These are phyloP conservation scores for Dryadomyces quercus-mongolicae DNA, from an alignment of 2,329 filamentous ascomycete species.

Conservation along the genomic window DNA sequence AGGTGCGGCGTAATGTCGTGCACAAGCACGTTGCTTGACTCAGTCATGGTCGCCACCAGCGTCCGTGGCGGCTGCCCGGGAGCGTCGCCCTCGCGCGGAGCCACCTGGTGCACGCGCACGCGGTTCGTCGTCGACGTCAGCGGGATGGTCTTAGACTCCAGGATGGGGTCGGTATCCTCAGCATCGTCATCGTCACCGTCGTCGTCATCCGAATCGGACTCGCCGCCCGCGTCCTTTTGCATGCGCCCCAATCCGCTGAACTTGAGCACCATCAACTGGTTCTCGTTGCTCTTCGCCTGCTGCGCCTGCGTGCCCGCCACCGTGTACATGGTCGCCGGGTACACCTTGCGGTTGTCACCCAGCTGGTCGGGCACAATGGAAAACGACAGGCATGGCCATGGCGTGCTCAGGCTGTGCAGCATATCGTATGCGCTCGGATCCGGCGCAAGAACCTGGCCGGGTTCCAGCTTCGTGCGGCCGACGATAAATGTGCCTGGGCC, in stretches of 20 bases:
- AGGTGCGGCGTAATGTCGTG: conserved; percentile 91
- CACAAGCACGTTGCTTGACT: conserved; percentile 78
- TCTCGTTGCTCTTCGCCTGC: conserved; percentile 61
- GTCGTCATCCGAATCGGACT: conserved; percentile 55
- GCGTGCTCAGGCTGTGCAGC: conserved; percentile 86
- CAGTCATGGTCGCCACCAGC: conserved; percentile 82
- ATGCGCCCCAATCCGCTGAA: conserved; percentile 84
- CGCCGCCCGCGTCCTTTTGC: conserved; percentile 46
- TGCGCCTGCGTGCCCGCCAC: conserved; percentile 93
- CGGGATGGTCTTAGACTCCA: conserved; percentile 85
- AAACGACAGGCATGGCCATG: conserved; percentile 95
- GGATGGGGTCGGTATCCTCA: conserved; percentile 73
- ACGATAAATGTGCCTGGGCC: conserved; percentile 83
- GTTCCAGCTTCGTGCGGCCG: conserved; percentile 79
- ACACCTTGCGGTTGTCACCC: conserved; percentile 82
- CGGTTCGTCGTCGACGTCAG: conserved; percentile 84
- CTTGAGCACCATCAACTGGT: conserved; percentile 92
- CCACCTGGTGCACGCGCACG: conserved; percentile 74
- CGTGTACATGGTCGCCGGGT: conserved; percentile 89
- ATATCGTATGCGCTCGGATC: conserved; percentile 95
- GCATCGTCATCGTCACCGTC: conserved; percentile 62
- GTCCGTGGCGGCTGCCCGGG: conserved; percentile 60
- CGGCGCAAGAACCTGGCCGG: conserved; percentile 81
- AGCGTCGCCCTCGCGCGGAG: conserved; percentile 52
- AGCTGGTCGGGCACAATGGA: conserved; percentile 79